phyloP scores from a whole-genome alignment of 2,329 filamentous ascomycete species.

The Ascochyta fabae region DNA sequence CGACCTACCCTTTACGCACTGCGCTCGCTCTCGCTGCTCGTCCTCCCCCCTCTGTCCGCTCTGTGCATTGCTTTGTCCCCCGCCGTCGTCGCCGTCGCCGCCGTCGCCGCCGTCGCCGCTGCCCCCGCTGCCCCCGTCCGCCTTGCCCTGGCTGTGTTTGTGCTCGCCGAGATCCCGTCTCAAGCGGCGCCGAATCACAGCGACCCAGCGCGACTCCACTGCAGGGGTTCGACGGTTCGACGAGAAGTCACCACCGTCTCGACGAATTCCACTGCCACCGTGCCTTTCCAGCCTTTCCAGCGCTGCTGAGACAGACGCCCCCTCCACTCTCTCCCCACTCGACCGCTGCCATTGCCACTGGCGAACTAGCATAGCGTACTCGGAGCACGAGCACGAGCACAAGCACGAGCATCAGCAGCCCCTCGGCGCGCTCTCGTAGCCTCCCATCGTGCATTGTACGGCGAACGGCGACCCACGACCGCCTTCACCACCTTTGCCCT shows the following conservation, averaged over 20 bases:
- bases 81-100: neutral
- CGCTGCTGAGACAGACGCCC: slow-evolving; percentile 7
- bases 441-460: too few species aligned
- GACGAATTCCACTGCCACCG: slow-evolving; percentile 15
- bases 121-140: too few species aligned
- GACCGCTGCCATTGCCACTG: slow-evolving; percentile 9
- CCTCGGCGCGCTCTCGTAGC: slow-evolving; percentile 16
- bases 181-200: slow-evolving; percentile 24
- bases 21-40: slow-evolving; percentile 7
- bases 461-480: too few species aligned
- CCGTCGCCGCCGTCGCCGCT: neutral
- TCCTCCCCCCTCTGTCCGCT: neutral
- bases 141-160: too few species aligned
- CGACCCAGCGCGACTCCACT: slow-evolving; percentile 24
- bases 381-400: slow-evolving; percentile 7
- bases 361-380: slow-evolving; percentile 1
- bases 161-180: slow-evolving; percentile 12
- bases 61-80: neutral
- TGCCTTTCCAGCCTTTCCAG: slow-evolving; percentile 5
- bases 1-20: slow-evolving; percentile 10
- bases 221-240: slow-evolving; percentile 34
- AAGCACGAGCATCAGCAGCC: slow-evolving; percentile 16
- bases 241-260: slow-evolving; percentile 13
- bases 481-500: neutral
- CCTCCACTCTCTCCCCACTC: slow-evolving; percentile 3